These are phyloP conservation scores for Magnolia sinica DNA, from an alignment of 164 flowering plant genomes.

Conservation along the genomic window DNA sequence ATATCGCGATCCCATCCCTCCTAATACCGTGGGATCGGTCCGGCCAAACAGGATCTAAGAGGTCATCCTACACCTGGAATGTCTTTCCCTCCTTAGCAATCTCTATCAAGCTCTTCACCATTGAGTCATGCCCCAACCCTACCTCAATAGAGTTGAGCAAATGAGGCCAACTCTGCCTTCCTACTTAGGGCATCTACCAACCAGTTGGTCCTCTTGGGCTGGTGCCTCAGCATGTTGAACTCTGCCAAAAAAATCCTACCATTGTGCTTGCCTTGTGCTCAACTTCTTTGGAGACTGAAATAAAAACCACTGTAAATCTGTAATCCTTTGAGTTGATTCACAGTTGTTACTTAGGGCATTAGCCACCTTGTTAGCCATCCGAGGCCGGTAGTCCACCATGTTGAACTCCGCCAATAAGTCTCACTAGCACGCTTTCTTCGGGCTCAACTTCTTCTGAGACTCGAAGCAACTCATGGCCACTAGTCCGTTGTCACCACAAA, in stretches of 20 bases:
- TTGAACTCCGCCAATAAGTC: too few species aligned
- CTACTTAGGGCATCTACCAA: background rate
- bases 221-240: background rate
- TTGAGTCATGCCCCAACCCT: background rate
- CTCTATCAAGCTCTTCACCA: background rate
- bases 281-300: background rate
- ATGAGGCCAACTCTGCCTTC: background rate
- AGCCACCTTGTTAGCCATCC: too few species aligned
- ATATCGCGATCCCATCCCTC: too few species aligned
- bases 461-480: conserved; percentile 4
- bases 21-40: too few species aligned
- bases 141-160: background rate
- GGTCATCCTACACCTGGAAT: background rate
- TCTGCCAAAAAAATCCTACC: conserved; percentile 4
- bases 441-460: too few species aligned
- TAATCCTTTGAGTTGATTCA: too few species aligned
- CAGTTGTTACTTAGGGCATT: too few species aligned
- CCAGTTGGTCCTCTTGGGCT: background rate
- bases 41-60: too few species aligned
- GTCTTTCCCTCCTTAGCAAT: background rate
- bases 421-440: too few species aligned
- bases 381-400: too few species aligned
- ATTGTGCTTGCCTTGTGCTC: background rate
- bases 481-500: conserved; percentile 3
- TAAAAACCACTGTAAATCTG: too few species aligned